Evolutionary conservation across 495 filamentous ascomycete species (phyloP).

Genomic region (Cercophora sp.): DNA sequence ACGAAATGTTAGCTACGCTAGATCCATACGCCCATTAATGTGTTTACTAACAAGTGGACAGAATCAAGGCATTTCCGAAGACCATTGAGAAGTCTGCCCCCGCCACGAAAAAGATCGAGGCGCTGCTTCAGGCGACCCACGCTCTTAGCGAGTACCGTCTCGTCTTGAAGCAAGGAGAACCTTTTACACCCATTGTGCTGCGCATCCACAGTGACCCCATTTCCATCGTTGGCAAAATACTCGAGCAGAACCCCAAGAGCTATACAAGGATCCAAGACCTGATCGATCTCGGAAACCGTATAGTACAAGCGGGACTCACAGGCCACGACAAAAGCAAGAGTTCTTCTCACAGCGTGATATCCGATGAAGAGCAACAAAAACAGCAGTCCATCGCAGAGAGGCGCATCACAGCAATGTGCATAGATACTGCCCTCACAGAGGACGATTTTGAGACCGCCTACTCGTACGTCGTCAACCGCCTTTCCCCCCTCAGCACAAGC

Average conservation of each 20-base stretch:
- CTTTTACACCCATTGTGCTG: slow-evolving; percentile 86
- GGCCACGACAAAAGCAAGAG: slow-evolving; percentile 18
- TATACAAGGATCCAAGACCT: slow-evolving; percentile 88
- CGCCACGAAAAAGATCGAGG: slow-evolving; percentile 52
- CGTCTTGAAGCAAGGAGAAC: slow-evolving; percentile 84
- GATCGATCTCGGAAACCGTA: slow-evolving; percentile 68
- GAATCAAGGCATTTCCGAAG: slow-evolving; percentile 64
- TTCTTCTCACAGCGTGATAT: slow-evolving; percentile 7
- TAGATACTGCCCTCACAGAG: slow-evolving; percentile 77
- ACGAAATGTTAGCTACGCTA: slow-evolving; percentile 63
- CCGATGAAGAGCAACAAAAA: slow-evolving; percentile 27
- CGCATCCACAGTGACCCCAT: slow-evolving; percentile 83
- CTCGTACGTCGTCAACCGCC: slow-evolving; percentile 78
- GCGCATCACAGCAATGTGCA: slow-evolving; percentile 81
- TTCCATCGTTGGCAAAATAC: slow-evolving; percentile 74
- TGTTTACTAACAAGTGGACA: slow-evolving; percentile 27
- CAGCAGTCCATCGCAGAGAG: slow-evolving; percentile 46
- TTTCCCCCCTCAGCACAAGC: slow-evolving; percentile 34
- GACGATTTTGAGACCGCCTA: slow-evolving; percentile 97
- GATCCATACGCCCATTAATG: neutral
- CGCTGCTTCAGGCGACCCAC: slow-evolving; percentile 82
- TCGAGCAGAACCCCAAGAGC: slow-evolving; percentile 79
- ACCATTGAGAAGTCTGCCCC: slow-evolving; percentile 55
- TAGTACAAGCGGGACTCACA: slow-evolving; percentile 68
- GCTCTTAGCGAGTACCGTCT: slow-evolving; percentile 82